These are phyloP conservation scores for Globisporangium cederbergense DNA, from an alignment of 352 stramenopile genomes.

Conservation along the genomic window DNA sequence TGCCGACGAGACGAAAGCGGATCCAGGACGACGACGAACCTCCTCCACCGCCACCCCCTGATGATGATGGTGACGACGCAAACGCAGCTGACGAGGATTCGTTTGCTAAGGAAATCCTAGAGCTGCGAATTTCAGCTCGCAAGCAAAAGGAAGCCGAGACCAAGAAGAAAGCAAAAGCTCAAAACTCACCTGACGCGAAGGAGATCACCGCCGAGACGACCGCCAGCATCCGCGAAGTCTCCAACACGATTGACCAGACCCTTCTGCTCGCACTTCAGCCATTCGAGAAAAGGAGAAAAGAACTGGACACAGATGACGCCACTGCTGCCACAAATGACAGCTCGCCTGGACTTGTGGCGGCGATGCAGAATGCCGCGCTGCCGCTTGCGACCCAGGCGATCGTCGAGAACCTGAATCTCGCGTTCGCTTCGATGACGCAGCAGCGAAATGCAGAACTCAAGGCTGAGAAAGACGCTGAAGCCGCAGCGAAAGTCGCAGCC, in stretches of 20 bases:
- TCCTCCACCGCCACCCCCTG: conserved; percentile 10
- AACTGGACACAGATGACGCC: conserved; percentile 29
- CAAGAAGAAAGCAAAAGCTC: conserved; percentile 13
- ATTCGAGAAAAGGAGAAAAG: conserved; percentile 36
- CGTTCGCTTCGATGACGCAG: conserved; percentile 35
- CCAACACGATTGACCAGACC: conserved; percentile 39
- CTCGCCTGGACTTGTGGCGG: not conserved
- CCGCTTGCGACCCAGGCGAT: conserved; percentile 33
- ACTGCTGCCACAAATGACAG: conserved; percentile 10
- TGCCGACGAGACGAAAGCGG: conserved; percentile 14
- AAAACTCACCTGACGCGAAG: conserved; percentile 1
- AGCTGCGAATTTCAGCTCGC: conserved; percentile 20
- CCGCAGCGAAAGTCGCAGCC: conserved; percentile 29
- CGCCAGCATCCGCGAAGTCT: conserved; percentile 30
- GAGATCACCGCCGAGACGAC: conserved; percentile 20
- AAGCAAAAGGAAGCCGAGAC: conserved; percentile 18
- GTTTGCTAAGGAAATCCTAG: conserved; percentile 39
- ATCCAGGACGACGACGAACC: conserved; percentile 15
- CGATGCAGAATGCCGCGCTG: conserved; percentile 18
- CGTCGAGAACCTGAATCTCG: conserved; percentile 38
- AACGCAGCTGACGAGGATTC: conserved; percentile 27
- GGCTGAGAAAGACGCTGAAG: conserved; percentile 21
- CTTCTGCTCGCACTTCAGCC: conserved; percentile 47
- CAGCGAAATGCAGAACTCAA: conserved; percentile 34
- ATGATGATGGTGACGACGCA: conserved; percentile 12